Evolutionary conservation across 108 stramenopile genomes (phyloP), one percentile per base, ranked within the genome.

Genomic region (Craspedostauros australis): DNA sequence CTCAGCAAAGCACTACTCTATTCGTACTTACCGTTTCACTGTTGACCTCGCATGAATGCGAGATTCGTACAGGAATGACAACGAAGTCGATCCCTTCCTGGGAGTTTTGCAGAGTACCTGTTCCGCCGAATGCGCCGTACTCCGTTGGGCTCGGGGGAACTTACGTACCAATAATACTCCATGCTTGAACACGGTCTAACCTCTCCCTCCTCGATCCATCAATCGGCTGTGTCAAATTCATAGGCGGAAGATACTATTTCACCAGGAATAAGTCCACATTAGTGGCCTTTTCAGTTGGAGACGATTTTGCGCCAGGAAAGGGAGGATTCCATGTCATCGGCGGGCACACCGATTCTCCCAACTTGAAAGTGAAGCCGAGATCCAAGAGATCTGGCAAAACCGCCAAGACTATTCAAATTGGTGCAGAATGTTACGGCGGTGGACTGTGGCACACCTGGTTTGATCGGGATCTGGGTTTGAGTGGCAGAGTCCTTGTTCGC

Each of bases 371-470:
- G 30, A 96, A 96, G 60, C 95, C 96, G 0, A 54, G 86, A 24
- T 82, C 86, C 61, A 93, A 91, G 61, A 52, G 82, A 18, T 73
- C 65, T n/a, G 65, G 68, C 9, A 72, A 67, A 31, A 7, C 42
- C 6, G 60, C 74, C 44, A 84, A 84, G 2, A 55, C 54, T 28
- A 72, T 74, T 24, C 84, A 91, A 64, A 43, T 95, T n/a, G 79
- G 64, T 28, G 93, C 82, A n/a, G 89, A 93, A 51, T 92, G 92
- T 38, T 97, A 97, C 75, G 96, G 96, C n/a, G 93, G 95, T 18
- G 95, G 93, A 11, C 60, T 96, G 49, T 96, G 94, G 96, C 86
- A 96, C 60, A 95, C 94, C 1, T 95, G 94, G 94, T 95, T 97
- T 60, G 96, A 97, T 60, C 68, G 96, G 12, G 96, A 99, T 60